Evolutionary conservation across 495 filamentous ascomycete species (phyloP).

Genomic region (Aspergillus steynii): DNA sequence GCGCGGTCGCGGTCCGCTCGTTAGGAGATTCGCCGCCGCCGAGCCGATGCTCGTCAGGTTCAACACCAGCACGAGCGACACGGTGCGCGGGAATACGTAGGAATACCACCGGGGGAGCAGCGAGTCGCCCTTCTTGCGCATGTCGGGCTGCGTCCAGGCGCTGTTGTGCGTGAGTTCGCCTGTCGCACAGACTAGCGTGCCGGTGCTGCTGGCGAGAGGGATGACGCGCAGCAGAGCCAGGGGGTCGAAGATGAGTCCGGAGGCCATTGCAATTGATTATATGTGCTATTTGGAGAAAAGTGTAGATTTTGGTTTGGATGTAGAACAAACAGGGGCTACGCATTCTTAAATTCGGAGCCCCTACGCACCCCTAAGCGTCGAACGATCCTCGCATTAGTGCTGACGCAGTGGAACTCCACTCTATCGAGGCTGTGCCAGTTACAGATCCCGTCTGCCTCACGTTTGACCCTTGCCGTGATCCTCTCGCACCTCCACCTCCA

Average conservation of each 20-base stretch:
- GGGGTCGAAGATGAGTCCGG: conserved; percentile 38
- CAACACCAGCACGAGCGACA: conserved; percentile 14
- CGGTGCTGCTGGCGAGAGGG: conserved; percentile 42
- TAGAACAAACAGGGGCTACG: not conserved
- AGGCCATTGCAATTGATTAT: conserved; percentile 29
- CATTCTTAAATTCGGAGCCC: not conserved
- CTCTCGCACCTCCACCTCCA: conserved; percentile 12
- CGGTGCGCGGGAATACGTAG: conserved; percentile 15
- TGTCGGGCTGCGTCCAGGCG: conserved; percentile 11
- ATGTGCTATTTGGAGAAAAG: too few species aligned
- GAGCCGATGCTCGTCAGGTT: conserved; percentile 18
- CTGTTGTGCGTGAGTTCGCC: conserved; percentile 35
- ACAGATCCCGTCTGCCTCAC: conserved; percentile 2
- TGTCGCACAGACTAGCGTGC: conserved; percentile 33
- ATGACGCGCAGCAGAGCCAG: conserved; percentile 33
- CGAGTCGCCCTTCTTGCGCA: conserved; percentile 16
- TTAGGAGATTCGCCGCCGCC: conserved; percentile 11
- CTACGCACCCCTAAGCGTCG: not conserved
- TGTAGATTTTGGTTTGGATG: too few species aligned
- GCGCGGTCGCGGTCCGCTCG: conserved; percentile 2
- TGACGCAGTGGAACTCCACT: not conserved
- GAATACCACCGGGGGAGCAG: conserved; percentile 21
- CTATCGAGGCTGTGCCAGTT: not conserved
- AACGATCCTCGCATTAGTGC: not conserved
- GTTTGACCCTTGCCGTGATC: conserved; percentile 3